Percentiles rank a stretch among this genome's conserved stretches.
phyloP scores from a whole-genome alignment of 805 yeast species.

The Suhomyces canberraensis region DNA sequence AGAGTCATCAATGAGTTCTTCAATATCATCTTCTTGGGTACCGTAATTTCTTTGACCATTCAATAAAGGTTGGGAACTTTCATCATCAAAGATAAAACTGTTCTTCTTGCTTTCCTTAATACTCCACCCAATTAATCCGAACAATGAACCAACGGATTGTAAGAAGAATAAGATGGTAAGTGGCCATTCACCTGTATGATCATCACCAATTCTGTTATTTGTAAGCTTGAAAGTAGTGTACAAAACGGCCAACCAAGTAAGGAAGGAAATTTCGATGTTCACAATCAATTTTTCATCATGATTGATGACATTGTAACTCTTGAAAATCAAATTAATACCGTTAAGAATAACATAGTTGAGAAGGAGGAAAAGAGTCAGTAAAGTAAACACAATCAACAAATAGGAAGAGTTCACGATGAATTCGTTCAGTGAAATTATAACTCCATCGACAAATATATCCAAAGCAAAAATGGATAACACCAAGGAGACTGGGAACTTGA shows the following conservation, averaged over 20 bases:
- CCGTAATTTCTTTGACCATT: constrained; percentile 8
- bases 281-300: constrained; percentile 58
- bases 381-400: constrained; percentile 31
- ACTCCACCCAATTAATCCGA: constrained; percentile 53
- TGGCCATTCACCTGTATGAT: constrained; percentile 53
- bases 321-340: constrained; percentile 32
- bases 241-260: constrained; percentile 57
- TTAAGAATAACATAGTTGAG: constrained; percentile 57
- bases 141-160: constrained; percentile 44
- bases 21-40: constrained; percentile 12
- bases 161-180: constrained; percentile 45
- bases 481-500: constrained; percentile 61
- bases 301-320: constrained; percentile 29
- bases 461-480: constrained; percentile 38
- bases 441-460: constrained; percentile 18
- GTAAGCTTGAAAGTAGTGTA: constrained; percentile 45
- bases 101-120: constrained; percentile 15
- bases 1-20: constrained; percentile 1
- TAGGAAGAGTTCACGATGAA: constrained; percentile 40
- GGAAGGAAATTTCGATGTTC: constrained; percentile 50
- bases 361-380: constrained; percentile 49
- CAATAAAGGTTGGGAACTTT: constrained; percentile 33
- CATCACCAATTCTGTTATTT: constrained; percentile 38
- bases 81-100: constrained; percentile 11
- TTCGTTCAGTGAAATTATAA: constrained; percentile 21